A percentile compares a stretch with the other conserved stretches of the same genome.
Evolutionary conservation across 768 basidiomycete genomes (phyloP).

Genomic region (Amanita jacksonii): DNA sequence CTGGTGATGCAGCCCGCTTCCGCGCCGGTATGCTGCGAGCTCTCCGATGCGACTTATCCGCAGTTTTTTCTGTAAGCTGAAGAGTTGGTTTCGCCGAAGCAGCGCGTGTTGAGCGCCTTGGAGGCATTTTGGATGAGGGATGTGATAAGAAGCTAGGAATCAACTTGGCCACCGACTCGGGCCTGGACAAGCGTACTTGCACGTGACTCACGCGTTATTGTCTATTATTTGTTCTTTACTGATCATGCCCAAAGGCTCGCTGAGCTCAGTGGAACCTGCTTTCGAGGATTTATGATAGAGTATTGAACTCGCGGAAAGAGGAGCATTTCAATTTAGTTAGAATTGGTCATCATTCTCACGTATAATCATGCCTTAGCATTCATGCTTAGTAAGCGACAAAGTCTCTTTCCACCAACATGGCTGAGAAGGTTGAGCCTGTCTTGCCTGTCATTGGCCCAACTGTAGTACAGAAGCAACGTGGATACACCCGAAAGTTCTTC

Average conservation of each 20-base stretch:
- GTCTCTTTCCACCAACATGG: neutral
- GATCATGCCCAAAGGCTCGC: neutral
- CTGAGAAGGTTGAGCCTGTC: neutral
- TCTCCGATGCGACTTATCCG: slow-evolving; percentile 21
- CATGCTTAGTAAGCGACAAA: too few relatives aligned
- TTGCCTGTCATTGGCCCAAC: neutral
- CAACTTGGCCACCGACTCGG: slow-evolving; percentile 2
- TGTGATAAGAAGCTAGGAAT: slow-evolving; percentile 8
- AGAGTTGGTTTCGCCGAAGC: slow-evolving; percentile 33
- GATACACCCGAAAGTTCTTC: neutral
- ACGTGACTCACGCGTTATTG: slow-evolving; percentile 36
- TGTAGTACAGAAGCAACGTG: neutral
- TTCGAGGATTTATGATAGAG: too few relatives aligned
- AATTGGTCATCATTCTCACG: too few relatives aligned
- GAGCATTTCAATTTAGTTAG: too few relatives aligned
- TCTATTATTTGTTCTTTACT: slow-evolving; percentile 13
- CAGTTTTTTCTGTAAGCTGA: slow-evolving; percentile 22
- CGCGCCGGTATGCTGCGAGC: slow-evolving; percentile 25
- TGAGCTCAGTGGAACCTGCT: too few relatives aligned
- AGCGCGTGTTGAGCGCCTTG: slow-evolving; percentile 45
- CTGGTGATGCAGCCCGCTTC: slow-evolving; percentile 47
- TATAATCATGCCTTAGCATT: too few relatives aligned
- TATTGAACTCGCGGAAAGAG: too few relatives aligned
- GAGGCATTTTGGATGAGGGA: slow-evolving; percentile 23
- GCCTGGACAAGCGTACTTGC: slow-evolving; percentile 12